A percentile compares a stretch with the other conserved stretches of the same genome.
These are phyloP conservation scores for Cladosporium cucumerinum DNA, from an alignment of 2,329 filamentous ascomycete species.

Conservation along the genomic window DNA sequence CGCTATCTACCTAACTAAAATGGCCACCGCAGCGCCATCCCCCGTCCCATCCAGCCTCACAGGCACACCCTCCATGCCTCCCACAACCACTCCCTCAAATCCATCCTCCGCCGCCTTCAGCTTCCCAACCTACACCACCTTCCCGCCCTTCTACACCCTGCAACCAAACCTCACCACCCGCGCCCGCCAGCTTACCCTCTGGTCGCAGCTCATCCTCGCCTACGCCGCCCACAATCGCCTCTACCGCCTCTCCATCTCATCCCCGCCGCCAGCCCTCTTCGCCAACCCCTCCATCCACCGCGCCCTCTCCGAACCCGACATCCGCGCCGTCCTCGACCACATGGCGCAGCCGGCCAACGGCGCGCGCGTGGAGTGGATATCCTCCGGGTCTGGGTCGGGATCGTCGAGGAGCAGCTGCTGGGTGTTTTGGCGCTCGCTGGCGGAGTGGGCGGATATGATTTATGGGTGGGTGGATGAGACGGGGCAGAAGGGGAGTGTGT, in stretches of 20 bases:
- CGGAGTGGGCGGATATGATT: slow-evolving; percentile 83
- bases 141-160: slow-evolving; percentile 81
- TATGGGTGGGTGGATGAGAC: slow-evolving; percentile 80
- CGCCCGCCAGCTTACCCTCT: slow-evolving; percentile 75
- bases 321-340: slow-evolving; percentile 53
- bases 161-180: slow-evolving; percentile 72
- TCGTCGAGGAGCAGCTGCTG: slow-evolving; percentile 51
- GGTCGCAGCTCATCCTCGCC: slow-evolving; percentile 77
- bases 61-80: slow-evolving; percentile 4
- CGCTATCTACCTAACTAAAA: not conserved
- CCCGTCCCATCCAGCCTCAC: not conserved
- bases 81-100: slow-evolving; percentile 15
- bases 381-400: not conserved
- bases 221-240: slow-evolving; percentile 78
- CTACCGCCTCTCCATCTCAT: slow-evolving; percentile 68
- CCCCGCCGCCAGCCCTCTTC: slow-evolving; percentile 51
- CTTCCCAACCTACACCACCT: slow-evolving; percentile 59
- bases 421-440: slow-evolving; percentile 80
- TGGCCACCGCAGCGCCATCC: slow-evolving; percentile 15
- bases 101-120: slow-evolving; percentile 31
- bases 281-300: slow-evolving; percentile 44
- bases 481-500: slow-evolving; percentile 79
- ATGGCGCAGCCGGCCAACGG: slow-evolving; percentile 51
- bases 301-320: slow-evolving; percentile 51
- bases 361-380: slow-evolving; percentile 62